These are phyloP conservation scores for Rhamnella rubrinervis DNA, from an alignment of 331 rosid genomes.

Conservation along the genomic window DNA sequence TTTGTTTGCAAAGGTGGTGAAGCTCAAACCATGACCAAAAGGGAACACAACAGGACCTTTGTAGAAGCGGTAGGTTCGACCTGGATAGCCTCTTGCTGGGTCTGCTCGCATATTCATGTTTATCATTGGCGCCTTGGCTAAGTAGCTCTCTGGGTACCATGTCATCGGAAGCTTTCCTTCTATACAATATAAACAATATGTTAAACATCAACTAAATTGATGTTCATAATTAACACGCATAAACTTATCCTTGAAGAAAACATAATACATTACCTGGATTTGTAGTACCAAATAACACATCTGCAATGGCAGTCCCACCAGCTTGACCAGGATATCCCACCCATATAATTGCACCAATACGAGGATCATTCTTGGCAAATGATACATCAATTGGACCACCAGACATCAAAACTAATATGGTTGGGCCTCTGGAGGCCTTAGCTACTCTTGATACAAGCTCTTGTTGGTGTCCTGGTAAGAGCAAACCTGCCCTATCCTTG, in stretches of 20 bases:
- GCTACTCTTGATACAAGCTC: conserved; percentile 67
- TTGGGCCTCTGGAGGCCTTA: conserved; percentile 65
- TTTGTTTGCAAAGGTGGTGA: conserved; percentile 49
- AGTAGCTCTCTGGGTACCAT: conserved; percentile 78
- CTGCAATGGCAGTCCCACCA: conserved; percentile 92
- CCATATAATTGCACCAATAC: conserved; percentile 76
- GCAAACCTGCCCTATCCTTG: conserved; percentile 49
- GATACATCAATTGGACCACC: conserved; percentile 85
- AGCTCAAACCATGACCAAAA: conserved; percentile 80
- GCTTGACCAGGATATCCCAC: conserved; percentile 98
- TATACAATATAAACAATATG: not conserved
- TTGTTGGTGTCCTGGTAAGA: conserved; percentile 73
- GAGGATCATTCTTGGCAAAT: conserved; percentile 61
- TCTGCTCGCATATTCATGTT: conserved; percentile 73
- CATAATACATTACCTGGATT: conserved; percentile 58
- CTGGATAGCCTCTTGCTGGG: conserved; percentile 72
- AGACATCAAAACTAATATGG: conserved; percentile 69
- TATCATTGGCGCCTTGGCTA: conserved; percentile 74
- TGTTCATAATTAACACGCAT: too few species aligned
- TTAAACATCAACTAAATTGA: too few species aligned
- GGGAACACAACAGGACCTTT: conserved; percentile 84
- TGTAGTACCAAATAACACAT: conserved; percentile 65
- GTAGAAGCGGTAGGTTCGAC: conserved; percentile 88
- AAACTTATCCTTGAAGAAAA: too few species aligned
- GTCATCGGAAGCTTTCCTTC: conserved; percentile 90